phyloP scores from a whole-genome alignment of 176 grass and related monocot species.

The Oryza rufipogon region DNA sequence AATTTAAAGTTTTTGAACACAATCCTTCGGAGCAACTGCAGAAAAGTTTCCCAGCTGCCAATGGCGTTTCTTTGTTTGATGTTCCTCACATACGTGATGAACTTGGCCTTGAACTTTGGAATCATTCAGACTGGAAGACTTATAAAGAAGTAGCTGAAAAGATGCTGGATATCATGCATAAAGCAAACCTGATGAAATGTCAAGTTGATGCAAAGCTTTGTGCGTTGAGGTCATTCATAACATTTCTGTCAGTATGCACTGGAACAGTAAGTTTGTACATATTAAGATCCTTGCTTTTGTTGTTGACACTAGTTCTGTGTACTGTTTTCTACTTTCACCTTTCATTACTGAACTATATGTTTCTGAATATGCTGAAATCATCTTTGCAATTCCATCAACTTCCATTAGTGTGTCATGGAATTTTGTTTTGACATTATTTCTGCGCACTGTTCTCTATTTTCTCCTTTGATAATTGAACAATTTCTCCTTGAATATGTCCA shows the following conservation, averaged over 20 bases:
- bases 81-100: constrained; percentile 52
- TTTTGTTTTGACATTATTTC: constrained; percentile 2
- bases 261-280: constrained; percentile 66
- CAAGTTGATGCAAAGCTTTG: constrained; percentile 69
- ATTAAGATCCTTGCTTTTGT: constrained; percentile 33
- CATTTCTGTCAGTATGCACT: constrained; percentile 71
- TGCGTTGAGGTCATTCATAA: constrained; percentile 63
- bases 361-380: background rate
- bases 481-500: background rate
- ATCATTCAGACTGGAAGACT: constrained; percentile 62
- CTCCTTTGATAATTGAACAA: background rate
- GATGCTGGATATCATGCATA: constrained; percentile 71
- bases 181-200: constrained; percentile 62
- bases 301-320: background rate
- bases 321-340: constrained; percentile 13
- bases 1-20: constrained; percentile 74
- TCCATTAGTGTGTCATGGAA: background rate
- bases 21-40: constrained; percentile 36
- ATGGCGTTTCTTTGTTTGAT: constrained; percentile 56
- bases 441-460: constrained; percentile 6
- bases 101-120: constrained; percentile 73
- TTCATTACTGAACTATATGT: background rate
- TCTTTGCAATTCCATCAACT: background rate
- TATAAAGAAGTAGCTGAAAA: constrained; percentile 67
- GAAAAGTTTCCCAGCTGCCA: constrained; percentile 31